A percentile compares a stretch with the other conserved stretches of the same genome.
These are phyloP conservation scores for Penicillium freii DNA, from an alignment of 2,329 filamentous ascomycete genomes.

Conservation along the genomic window DNA sequence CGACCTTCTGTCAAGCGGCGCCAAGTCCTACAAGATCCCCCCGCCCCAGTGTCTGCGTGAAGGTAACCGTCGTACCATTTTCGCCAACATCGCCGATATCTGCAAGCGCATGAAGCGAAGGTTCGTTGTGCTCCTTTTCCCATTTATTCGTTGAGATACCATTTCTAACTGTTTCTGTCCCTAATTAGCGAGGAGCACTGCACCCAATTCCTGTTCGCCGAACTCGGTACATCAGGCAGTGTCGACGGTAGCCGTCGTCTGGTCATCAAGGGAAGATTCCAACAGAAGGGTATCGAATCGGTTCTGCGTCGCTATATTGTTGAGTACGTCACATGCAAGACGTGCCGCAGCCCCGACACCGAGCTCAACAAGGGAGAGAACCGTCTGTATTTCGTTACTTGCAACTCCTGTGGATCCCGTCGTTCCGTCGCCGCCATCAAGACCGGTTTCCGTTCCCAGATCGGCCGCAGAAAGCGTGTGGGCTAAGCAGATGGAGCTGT, in stretches of 20 bases:
- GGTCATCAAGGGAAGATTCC: constrained; percentile 99
- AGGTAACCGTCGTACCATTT: constrained; percentile 99
- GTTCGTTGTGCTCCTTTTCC: neutral
- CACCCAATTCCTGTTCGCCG: constrained; percentile 93
- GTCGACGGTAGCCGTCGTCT: constrained; percentile 89
- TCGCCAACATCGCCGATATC: constrained; percentile 98
- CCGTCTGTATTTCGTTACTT: constrained; percentile 97
- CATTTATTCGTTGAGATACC: neutral
- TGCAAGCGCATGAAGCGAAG: constrained; percentile 96
- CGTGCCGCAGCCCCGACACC: constrained; percentile 89
- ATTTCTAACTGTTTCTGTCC: neutral
- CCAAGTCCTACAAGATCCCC: constrained; percentile 98
- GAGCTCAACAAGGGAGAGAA: constrained; percentile 99
- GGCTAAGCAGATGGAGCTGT: constrained; percentile 55
- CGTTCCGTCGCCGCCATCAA: constrained; percentile 97
- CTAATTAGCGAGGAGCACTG: constrained; percentile 84
- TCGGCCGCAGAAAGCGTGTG: constrained; percentile 96
- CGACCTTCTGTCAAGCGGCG: constrained; percentile 82
- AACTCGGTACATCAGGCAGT: constrained; percentile 94
- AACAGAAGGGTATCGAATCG: constrained; percentile 99
- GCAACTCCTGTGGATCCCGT: constrained; percentile 80
- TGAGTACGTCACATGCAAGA: constrained; percentile 99
- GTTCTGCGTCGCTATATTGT: constrained; percentile 68
- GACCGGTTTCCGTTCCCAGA: constrained; percentile 99
- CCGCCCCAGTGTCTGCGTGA: constrained; percentile 97